These are phyloP conservation scores for Sporisorium graminicola DNA, from an alignment of 1,284 basidiomycete genomes.

Conservation along the genomic window DNA sequence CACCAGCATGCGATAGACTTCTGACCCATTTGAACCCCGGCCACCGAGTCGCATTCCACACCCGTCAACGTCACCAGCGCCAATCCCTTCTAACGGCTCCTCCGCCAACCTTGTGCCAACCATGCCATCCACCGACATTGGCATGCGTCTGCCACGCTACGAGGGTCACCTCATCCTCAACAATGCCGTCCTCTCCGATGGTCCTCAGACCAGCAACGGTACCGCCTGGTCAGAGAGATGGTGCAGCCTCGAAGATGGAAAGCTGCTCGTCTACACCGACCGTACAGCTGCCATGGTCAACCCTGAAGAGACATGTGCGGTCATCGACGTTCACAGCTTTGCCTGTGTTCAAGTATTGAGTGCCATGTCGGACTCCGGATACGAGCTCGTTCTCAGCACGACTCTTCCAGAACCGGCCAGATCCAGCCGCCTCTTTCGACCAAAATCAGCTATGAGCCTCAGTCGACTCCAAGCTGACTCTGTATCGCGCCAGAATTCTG, in stretches of 20 bases:
- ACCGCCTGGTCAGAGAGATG: constrained; percentile 37
- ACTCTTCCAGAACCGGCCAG: constrained; percentile 4
- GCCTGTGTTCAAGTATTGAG: constrained; percentile 5
- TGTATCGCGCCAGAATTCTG: not conserved
- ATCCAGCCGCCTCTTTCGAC: constrained; percentile 14
- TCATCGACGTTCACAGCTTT: constrained; percentile 31
- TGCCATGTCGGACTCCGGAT: not conserved
- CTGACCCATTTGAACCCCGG: not conserved
- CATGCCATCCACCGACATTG: constrained; percentile 5
- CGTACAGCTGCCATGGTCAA: constrained; percentile 36
- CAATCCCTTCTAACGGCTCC: no score
- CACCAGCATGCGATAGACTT: constrained; percentile 8
- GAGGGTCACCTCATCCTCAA: constrained; percentile 37
- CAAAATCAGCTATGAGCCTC: constrained; percentile 27
- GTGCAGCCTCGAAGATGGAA: constrained; percentile 46
- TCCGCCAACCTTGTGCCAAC: not conserved
- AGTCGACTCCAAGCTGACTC: constrained; percentile 9
- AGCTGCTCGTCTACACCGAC: constrained; percentile 39
- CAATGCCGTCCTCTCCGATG: constrained; percentile 18
- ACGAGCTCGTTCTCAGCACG: constrained; percentile 21
- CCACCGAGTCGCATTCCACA: not conserved
- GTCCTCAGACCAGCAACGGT: constrained; percentile 17
- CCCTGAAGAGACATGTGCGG: constrained; percentile 16
- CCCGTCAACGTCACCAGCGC: no score
- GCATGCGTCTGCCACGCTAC: constrained; percentile 28